Evolutionary conservation across 805 yeast genomes (phyloP), one percentile per base, ranked within the genome.

Genomic region (Myxozyma neotropica): DNA sequence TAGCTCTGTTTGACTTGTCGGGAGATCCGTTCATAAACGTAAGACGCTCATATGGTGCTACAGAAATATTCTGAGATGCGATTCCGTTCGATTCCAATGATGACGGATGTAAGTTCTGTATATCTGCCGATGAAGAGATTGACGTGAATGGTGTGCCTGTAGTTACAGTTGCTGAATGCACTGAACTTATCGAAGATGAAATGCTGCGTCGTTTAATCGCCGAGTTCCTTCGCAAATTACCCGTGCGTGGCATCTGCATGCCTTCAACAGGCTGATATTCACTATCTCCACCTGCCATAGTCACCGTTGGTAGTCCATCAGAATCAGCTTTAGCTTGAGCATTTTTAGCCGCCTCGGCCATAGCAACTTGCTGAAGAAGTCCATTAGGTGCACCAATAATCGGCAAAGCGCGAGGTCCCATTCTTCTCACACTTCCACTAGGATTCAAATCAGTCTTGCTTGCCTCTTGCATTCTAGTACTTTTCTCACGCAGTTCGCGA

Each of bases 401-500:
- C 6, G 54, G 54, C 7, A 50, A 21, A 3, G 54, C 54, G 12
- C 54, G 54, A 2, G 54, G 54, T 4, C 54, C 54, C 54, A 49
- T 38, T 24, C 35, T 24, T 27, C 39, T 40, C 21, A 33, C 38
- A 31, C 42, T 42, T 31, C 55, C 48, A 26, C 42, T 24, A 4
- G 54, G 26, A n/a, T 7, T 39, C 13, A 27, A 8, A 38, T 17
- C 21, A 8, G 21, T 13, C 17, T 13, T 10, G n/a, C 8, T 27
- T 7, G 46, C 4, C 8, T 50, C 54, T 12, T 39, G 45, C 35
- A 35, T 10, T 83, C 86, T 59, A 88, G 95, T 96, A 90, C 90
- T 70, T 86, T 82, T 27, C 67, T 86, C 89, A 56, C 96, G 79
- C 67, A 92, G 77, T 45, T 83, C 85, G 61, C 94, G 80, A 53